Percentiles rank a stretch among this genome's conserved stretches.
These are phyloP conservation scores for Celoporthe dispersa DNA, from an alignment of 2,329 filamentous ascomycete genomes.

Conservation along the genomic window DNA sequence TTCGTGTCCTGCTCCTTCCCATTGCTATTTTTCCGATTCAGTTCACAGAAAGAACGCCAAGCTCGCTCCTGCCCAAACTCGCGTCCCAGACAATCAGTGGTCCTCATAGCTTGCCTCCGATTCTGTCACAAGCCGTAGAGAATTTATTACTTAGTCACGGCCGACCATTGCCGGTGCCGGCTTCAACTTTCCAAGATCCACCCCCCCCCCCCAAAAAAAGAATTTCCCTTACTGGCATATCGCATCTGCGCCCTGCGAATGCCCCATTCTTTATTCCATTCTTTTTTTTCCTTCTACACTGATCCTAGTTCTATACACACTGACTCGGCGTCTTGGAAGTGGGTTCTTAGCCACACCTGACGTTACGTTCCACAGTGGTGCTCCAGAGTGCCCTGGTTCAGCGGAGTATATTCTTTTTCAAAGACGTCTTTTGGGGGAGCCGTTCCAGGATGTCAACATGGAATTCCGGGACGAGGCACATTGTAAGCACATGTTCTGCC, in stretches of 20 bases:
- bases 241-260: slow-evolving; percentile 12
- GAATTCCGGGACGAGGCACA: slow-evolving; percentile 27
- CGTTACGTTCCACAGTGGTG: neutral
- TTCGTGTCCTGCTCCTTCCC: neutral
- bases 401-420: neutral
- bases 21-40: neutral
- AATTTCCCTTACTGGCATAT: neutral
- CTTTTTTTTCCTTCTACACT: neutral
- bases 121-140: neutral
- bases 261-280: neutral
- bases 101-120: too few relatives aligned
- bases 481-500: slow-evolving; percentile 26
- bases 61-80: too few relatives aligned
- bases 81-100: neutral
- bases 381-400: neutral
- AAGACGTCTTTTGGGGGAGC: slow-evolving; percentile 1
- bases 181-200: neutral
- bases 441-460: slow-evolving; percentile 26
- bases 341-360: neutral
- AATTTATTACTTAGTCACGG: slow-evolving; percentile 11
- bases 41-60: neutral
- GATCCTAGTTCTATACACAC: neutral
- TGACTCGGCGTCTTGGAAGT: neutral
- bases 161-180: slow-evolving; percentile 11
- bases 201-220: too few relatives aligned